These are phyloP conservation scores for Rhytidhysteron rufulum DNA, from an alignment of 2,329 filamentous ascomycete genomes.

Conservation along the genomic window DNA sequence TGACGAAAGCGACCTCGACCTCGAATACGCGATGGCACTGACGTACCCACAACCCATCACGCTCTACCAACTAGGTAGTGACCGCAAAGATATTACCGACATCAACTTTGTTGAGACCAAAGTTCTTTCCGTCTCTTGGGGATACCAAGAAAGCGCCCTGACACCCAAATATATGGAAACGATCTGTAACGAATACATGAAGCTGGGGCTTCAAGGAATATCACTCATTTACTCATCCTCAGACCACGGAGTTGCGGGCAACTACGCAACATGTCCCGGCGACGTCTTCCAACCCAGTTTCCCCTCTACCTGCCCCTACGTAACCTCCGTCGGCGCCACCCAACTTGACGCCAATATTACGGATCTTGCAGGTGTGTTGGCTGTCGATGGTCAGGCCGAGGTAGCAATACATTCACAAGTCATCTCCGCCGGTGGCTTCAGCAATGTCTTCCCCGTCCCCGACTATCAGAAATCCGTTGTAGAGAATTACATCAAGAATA, in stretches of 20 bases:
- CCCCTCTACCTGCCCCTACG: conserved; percentile 33
- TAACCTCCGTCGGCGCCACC: conserved; percentile 43
- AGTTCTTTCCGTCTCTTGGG: conserved; percentile 8
- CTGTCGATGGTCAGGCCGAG: conserved; percentile 35
- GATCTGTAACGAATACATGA: conserved; percentile 41
- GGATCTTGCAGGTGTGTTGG: conserved; percentile 22
- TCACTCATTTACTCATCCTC: conserved; percentile 46
- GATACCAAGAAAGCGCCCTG: conserved; percentile 4
- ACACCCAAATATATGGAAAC: conserved; percentile 5
- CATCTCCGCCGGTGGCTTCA: conserved; percentile 35
- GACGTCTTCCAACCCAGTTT: conserved; percentile 42
- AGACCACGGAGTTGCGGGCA: conserved; percentile 43
- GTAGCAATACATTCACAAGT: conserved; percentile 21
- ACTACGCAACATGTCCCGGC: conserved; percentile 24
- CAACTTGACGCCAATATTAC: conserved; percentile 18
- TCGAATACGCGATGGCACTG: conserved; percentile 12
- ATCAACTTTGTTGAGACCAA: conserved; percentile 12
- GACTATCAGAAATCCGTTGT: conserved; percentile 39
- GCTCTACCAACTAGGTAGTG: conserved; percentile 12
- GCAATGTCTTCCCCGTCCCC: conserved; percentile 27
- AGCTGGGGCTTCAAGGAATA: conserved; percentile 49
- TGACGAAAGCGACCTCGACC: conserved; percentile 10
- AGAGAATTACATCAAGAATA: conserved; percentile 23
- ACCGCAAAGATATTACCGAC: conserved; percentile 3
- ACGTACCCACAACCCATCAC: conserved; percentile 11